These are phyloP conservation scores for Rheum nobile DNA, from an alignment of 148 eudicot species.

Conservation along the genomic window DNA sequence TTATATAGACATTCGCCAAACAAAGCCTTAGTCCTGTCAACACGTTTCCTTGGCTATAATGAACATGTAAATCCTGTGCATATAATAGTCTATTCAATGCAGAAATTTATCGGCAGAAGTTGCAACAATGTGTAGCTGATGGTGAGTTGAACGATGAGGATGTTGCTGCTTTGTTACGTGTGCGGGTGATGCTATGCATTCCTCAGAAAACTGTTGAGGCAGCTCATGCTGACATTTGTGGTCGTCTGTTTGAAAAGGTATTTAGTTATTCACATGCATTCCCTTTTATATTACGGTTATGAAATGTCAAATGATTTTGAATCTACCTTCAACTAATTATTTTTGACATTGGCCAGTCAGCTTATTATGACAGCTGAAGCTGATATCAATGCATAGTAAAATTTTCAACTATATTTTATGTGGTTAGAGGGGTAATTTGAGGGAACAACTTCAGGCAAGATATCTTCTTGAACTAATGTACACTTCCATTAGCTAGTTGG, in stretches of 20 bases:
- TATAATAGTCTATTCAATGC: neutral
- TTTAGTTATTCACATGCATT: neutral
- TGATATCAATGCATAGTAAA: neutral
- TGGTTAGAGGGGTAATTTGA: neutral
- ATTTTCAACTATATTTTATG: neutral
- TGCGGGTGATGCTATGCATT: constrained; percentile 80
- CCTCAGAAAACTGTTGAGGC: constrained; percentile 78
- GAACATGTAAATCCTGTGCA: neutral
- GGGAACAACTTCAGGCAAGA: neutral
- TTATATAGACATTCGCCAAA: too few species aligned
- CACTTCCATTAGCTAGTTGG: too few species aligned
- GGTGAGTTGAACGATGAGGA: constrained; percentile 80
- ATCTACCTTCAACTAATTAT: neutral
- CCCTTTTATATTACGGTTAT: neutral
- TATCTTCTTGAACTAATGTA: too few species aligned
- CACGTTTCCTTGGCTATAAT: neutral
- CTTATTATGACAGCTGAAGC: neutral
- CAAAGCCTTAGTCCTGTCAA: neutral
- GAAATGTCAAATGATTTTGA: neutral
- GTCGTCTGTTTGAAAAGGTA: constrained; percentile 86
- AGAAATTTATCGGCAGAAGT: constrained; percentile 91
- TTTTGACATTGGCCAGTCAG: neutral
- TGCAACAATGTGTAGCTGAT: constrained; percentile 68
- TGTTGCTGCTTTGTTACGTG: constrained; percentile 56
- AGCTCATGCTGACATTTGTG: constrained; percentile 81